These are phyloP conservation scores for Aspergillus sp. DNA, from an alignment of 2,329 filamentous ascomycete species.

Conservation along the genomic window DNA sequence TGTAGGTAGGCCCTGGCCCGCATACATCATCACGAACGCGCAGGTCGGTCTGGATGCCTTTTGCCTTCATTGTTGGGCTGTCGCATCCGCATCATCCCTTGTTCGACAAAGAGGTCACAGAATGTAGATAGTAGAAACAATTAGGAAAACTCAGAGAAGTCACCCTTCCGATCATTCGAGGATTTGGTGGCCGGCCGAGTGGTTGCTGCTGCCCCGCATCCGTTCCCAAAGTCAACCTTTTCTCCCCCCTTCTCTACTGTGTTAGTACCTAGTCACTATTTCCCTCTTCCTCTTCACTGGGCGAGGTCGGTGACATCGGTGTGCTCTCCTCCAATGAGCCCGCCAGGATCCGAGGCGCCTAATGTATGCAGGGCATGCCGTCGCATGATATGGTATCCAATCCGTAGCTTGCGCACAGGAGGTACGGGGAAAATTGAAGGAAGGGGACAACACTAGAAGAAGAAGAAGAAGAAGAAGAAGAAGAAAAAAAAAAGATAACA, in stretches of 20 bases:
- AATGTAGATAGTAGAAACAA: background rate
- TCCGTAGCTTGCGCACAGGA: constrained; percentile 8
- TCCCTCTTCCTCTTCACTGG: background rate
- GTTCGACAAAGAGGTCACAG: background rate
- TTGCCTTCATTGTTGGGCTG: constrained; percentile 4
- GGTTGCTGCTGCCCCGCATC: constrained; percentile 19
- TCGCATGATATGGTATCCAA: constrained; percentile 21
- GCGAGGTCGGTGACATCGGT: constrained; percentile 7
- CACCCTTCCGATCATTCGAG: constrained; percentile 1
- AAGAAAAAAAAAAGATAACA: no score
- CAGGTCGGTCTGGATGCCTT: background rate
- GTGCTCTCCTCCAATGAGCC: constrained; percentile 4
- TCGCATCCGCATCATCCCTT: background rate
- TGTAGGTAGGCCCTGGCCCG: background rate
- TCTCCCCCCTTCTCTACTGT: background rate
- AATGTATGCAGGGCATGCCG: constrained; percentile 19
- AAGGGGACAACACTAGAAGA: no score
- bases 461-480: no score
- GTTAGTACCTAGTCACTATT: no score
- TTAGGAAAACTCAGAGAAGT: background rate
- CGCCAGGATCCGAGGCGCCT: constrained; percentile 6
- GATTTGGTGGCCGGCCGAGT: background rate
- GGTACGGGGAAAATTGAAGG: background rate
- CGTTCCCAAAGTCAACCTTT: constrained; percentile 9
- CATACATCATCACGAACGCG: constrained; percentile 1